Base-by-base conservation (phyloP, 2,329 filamentous ascomycete genomes). In the Juglanconis oblonga region DNA sequence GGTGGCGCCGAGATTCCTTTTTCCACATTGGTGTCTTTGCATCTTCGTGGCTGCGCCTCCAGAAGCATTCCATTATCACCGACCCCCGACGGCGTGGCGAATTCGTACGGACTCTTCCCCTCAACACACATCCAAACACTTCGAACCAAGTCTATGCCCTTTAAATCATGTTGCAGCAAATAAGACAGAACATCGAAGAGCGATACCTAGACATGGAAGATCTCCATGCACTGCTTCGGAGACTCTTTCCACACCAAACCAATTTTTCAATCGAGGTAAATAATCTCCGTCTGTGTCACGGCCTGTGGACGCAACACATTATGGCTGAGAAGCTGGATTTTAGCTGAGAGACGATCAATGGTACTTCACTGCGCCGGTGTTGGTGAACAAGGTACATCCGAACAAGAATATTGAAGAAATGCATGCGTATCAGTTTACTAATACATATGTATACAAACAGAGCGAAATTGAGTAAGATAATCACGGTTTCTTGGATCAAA, bases 311-410 rank as follows among this genome's bases (percentile, higher is more conserved):
- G n/a, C 29, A 31, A 13, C 45, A 31, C 7, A 17, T 7, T 5
- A 7, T 7, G 45, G 45, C 52, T 45, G 35, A 54, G 48, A 32
- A 31, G 29, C 10, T 52, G 42, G n/a, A n/a, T n/a, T 55, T 57
- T 59, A 71, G 70, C 61, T 69, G 67, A 68, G 62, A 59, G 65
- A 71, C 24, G 68, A 71, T 62, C 67, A 69, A 45, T 71, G 68
- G 68, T 64, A 58, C 35, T 71, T 71, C 49, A 68, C 62, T 32
- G 68, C 66, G 5, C 69, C 70, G 2, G 60, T 48, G 40, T 49
- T 48, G 52, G 64, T 69, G 13, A 60, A 61, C 11, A 64, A 64
- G 36, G 67, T 67, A 53, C 62, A 64, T 61, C 44, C 14, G 48
- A 33, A 36, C 13, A 44, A 10, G 14, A 33, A 17, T n/a, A 35